Evolutionary conservation across 306 rosid genomes (phyloP), one percentile per base, ranked within the genome.

Genomic region (Acacia crassicarpa): DNA sequence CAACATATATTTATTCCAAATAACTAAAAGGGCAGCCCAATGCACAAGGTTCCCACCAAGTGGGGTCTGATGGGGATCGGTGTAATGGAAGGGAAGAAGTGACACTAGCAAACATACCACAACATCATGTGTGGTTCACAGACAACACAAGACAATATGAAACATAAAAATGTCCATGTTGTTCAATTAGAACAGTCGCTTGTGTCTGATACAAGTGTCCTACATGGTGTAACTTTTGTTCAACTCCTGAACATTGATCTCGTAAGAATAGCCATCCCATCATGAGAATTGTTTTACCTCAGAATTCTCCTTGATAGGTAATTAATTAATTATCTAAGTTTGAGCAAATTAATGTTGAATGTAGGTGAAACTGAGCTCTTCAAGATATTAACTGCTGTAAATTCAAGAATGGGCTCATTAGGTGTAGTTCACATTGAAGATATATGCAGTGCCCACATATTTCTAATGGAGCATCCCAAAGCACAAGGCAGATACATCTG

Each of bases 401-500:
- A 93, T 81, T 89, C 91, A 77, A 77, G 97, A 84, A 90, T 95
- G 88, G 94, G 97, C 16, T 95, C 99, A 35, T 74, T 95, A 66
- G 86, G 91, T 61, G 56, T 91, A 25, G 91, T 87, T 65, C 99
- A 95, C 81, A 87, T 88, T 30, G 95, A 91, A 75, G 99, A 93
- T 83, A 85, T 91, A 79, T 91, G 99, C 86, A 82, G 77, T 46
- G 97, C 95, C 53, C 98, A 95, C 81, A 66, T 93, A n/a, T 90
- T 93, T 77, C 82, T 95, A 32, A 93, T 95, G 98, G 89, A 91
- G 78, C 84, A 95, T 67, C 49, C 84, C 16, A 82, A 85, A 59
- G 94, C 95, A 35, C 79, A 90, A 84, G 98, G 97, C 0, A 35
- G 83, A 59, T 95, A 88, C 83, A 85, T 93, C 38, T 93, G 98